Evolutionary conservation across 495 filamentous ascomycete species (phyloP), one percentile per base, ranked within the genome.

Genomic region (Penicillium longicatenatum): DNA sequence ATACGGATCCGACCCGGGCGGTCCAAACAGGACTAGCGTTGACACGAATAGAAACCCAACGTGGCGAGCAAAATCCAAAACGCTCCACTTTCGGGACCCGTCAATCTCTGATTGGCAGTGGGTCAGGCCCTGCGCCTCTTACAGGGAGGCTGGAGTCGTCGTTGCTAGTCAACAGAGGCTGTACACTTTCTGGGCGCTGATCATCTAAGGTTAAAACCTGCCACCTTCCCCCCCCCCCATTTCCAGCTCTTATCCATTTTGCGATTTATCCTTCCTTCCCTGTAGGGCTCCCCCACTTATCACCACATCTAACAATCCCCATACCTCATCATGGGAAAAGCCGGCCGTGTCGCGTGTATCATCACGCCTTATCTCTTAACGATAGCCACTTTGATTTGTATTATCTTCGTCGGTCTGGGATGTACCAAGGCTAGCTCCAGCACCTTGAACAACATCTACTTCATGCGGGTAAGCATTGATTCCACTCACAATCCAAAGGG

Each of bases 301-400:
- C 16, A 10, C 49, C 47, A 49, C 33, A 24, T 45, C 47, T 26
- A 1, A 26, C 10, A 35, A 0, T 39, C 7, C 35, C 49, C 47
- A 49, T 24, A 14, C 48, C 30, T 19, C 72, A 83, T 57, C 58
- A 89, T 89, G 86, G 85, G 85, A 47, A 89, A 86, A 81, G 80
- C 80, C 62, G 91, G 89, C 63, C 84, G 91, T 64, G 82, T 92
- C 60, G 75, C 86, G 62, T 95, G 91, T 75, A 91, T 94, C 77
- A 81, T 87, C 76, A 76, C 87, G 74, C 91, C 92, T 52, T 90
- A 92, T 75, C 77, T 79, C 55, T 79, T 92, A 63, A 93, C 88
- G 37, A 73, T 91, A 67, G 88, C 80, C 54, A 84, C 87, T 30
- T 73, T 96, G 64, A 75, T 92, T 61, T 87, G 85, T 61, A 75